A percentile compares a stretch with the other conserved stretches of the same genome.
These are phyloP conservation scores for Termitomyces sp. DNA, from an alignment of 768 basidiomycete genomes.

Conservation along the genomic window DNA sequence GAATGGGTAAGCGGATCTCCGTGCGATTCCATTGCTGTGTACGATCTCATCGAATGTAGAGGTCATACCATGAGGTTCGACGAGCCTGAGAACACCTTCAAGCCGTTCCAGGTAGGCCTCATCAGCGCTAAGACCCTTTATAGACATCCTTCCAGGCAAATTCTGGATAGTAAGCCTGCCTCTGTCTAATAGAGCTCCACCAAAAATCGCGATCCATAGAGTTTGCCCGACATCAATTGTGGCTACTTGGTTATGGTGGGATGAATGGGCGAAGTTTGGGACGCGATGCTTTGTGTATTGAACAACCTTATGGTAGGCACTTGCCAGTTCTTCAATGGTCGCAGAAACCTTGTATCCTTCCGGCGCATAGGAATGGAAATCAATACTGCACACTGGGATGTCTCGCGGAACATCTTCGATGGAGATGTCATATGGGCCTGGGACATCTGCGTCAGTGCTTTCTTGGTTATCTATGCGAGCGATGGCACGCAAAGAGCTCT, in stretches of 20 bases:
- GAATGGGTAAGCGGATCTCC: background rate
- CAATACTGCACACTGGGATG: background rate
- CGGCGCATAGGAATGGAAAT: background rate
- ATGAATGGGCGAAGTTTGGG: background rate
- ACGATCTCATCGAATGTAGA: background rate
- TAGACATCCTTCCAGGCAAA: background rate
- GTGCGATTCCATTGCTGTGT: background rate
- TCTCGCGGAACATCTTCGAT: background rate
- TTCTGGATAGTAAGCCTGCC: background rate
- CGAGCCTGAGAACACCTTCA: background rate
- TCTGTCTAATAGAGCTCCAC: background rate
- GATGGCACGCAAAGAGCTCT: background rate
- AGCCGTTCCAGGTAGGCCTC: background rate
- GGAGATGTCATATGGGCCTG: background rate
- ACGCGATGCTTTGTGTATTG: background rate
- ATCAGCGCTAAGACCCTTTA: background rate
- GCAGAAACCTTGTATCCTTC: background rate
- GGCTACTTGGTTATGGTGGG: background rate
- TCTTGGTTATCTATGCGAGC: background rate
- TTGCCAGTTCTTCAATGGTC: background rate
- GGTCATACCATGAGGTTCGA: background rate
- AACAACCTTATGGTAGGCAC: background rate
- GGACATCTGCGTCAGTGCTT: background rate
- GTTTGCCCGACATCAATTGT: background rate
- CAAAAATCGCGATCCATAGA: background rate